Evolutionary conservation across 2,329 filamentous ascomycete species (phyloP).

Genomic region (Nannizzia gypsea): DNA sequence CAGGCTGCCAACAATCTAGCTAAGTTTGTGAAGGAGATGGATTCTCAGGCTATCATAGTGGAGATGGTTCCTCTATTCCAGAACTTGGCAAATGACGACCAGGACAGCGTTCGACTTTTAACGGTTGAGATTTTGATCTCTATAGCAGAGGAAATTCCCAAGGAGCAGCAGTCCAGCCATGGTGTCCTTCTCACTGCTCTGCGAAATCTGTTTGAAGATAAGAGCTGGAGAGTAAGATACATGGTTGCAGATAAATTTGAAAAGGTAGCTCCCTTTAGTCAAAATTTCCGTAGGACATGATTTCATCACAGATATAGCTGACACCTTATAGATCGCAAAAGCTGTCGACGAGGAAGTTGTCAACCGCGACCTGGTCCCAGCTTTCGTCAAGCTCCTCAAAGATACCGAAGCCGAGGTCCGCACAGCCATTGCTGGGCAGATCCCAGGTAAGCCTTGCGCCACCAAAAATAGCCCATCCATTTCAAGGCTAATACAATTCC

Average conservation of each 20-base stretch:
- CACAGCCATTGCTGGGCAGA: constrained; percentile 93
- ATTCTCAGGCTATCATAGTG: constrained; percentile 77
- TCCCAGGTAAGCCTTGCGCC: constrained; percentile 51
- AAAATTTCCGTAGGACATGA: not conserved
- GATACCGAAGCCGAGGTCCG: constrained; percentile 96
- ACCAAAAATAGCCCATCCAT: not conserved
- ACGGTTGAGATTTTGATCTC: constrained; percentile 95
- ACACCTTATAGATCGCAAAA: constrained; percentile 66
- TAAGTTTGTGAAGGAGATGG: constrained; percentile 97
- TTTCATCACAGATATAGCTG: not conserved
- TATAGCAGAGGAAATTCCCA: constrained; percentile 92
- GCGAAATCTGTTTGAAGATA: constrained; percentile 91
- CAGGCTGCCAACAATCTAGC: constrained; percentile 92
- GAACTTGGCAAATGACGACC: constrained; percentile 89
- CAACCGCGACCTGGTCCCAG: constrained; percentile 81
- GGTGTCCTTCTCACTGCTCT: constrained; percentile 83
- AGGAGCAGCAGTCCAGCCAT: constrained; percentile 94
- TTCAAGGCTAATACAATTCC: constrained; percentile 14
- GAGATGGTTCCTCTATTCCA: constrained; percentile 99
- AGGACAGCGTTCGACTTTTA: constrained; percentile 90
- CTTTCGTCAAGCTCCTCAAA: constrained; percentile 95
- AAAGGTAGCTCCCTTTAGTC: constrained; percentile 50
- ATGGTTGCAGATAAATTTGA: constrained; percentile 99
- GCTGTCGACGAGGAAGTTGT: constrained; percentile 96
- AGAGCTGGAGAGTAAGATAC: constrained; percentile 98